Evolutionary conservation across 805 yeast genomes (phyloP).

Genomic region (Lachancea mirantina): DNA sequence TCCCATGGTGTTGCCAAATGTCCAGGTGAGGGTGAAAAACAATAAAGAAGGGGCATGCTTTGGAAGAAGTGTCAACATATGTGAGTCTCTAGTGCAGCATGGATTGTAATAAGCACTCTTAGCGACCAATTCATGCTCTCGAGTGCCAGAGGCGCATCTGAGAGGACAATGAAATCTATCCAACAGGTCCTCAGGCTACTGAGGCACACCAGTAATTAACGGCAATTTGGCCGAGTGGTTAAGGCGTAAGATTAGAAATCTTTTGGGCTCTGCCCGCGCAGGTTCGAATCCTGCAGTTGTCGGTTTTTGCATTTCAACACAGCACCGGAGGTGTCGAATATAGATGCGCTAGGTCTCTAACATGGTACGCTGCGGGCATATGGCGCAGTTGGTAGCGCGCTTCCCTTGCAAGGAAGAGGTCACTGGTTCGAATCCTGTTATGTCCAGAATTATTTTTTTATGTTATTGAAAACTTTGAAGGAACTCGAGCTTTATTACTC

Average conservation of each 20-base stretch:
- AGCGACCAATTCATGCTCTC: too few relatives aligned
- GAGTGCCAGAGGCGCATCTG: too few relatives aligned
- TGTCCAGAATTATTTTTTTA: constrained; percentile 42
- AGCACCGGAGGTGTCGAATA: too few relatives aligned
- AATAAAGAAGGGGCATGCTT: not conserved
- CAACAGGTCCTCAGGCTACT: not conserved
- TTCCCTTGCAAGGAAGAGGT: constrained; percentile 73
- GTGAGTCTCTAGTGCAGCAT: too few relatives aligned
- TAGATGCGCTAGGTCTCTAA: too few relatives aligned
- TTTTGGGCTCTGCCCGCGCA: constrained; percentile 41
- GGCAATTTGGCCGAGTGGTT: constrained; percentile 40
- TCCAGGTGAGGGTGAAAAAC: not conserved
- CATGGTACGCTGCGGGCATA: too few relatives aligned
- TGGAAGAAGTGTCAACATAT: too few relatives aligned
- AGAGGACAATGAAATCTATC: not conserved
- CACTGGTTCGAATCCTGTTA: constrained; percentile 74
- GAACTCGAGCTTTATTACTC: not conserved
- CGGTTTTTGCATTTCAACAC: too few relatives aligned
- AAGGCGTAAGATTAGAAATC: constrained; percentile 40
- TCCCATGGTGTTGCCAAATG: not conserved
- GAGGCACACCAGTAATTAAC: not conserved
- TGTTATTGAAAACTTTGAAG: not conserved
- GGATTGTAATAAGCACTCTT: too few relatives aligned
- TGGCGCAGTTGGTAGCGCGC: constrained; percentile 83
- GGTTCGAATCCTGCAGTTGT: constrained; percentile 41